Evolutionary conservation across 305 asterid genomes (phyloP).

Genomic region (Solanum hybrid): DNA sequence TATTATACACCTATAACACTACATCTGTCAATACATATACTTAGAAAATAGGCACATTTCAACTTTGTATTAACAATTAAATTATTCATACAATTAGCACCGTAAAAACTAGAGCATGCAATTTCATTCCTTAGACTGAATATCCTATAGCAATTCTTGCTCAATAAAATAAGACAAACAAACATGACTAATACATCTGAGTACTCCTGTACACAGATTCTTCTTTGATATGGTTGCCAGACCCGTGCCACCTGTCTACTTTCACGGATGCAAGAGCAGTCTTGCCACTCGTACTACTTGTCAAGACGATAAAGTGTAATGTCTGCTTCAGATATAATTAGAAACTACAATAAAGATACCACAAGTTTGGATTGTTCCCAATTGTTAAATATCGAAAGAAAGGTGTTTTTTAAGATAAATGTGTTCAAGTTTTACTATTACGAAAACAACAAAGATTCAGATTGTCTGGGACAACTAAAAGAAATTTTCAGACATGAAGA

Average conservation of each 20-base stretch:
- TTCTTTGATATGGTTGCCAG: neutral
- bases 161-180: neutral
- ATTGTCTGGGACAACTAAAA: neutral
- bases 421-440: neutral
- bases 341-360: neutral
- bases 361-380: neutral
- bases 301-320: neutral
- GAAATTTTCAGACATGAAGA: neutral
- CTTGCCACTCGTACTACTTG: neutral
- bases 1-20: neutral
- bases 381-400: neutral
- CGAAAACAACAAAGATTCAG: neutral
- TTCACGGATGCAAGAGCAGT: neutral
- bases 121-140: neutral
- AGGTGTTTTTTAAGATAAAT: neutral
- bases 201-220: neutral
- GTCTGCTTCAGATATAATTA: neutral
- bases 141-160: neutral
- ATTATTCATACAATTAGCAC: neutral
- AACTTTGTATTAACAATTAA: neutral
- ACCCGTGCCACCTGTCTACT: neutral
- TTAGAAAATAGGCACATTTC: neutral
- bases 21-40: neutral
- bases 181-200: neutral
- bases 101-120: neutral